Evolutionary conservation across 2,329 filamentous ascomycete genomes (phyloP), one percentile per base, ranked within the genome.

Genomic region (Ophiostoma piceae): DNA sequence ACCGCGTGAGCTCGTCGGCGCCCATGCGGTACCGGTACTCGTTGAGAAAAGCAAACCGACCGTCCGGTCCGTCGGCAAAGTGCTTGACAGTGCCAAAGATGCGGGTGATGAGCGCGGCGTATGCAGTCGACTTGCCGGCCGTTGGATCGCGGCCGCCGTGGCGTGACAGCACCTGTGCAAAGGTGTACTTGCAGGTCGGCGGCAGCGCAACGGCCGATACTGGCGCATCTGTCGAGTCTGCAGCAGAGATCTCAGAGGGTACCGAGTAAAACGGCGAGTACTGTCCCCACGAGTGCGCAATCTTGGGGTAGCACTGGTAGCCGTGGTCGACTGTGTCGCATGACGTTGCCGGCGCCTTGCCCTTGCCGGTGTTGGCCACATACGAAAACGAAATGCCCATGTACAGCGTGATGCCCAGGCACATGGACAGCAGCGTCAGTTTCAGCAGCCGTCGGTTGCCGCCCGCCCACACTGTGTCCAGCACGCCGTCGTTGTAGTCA

Each of bases 81-180:
- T 32, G 16, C 62, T 66, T 51, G 11, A 82, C 82, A 51, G 75
- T 77, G 64, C 77, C 77, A 71, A 94, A 88, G 72, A 97, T 90
- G 66, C 85, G 85, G 37, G 83, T 77, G 68, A 97, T 82, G 9
- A 91, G 83, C 5, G 81, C 78, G 54, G 82, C 84, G 79, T 96
- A 97, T 7, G 78, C 76, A 12, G 78, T 76, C 0, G 88, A 86
- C 81, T 94, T 96, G 73, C 82, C 81, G 12, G 80, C 76, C 0
- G 93, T 96, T 0, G 94, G 94, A 76, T 92, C 90, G 68, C 94
- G 87, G 51, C 92, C 91, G 66, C 93, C 94, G 77, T 97, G 94
- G 2, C 94, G 88, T 29, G 92, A 93, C 66, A 97, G 84, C 32
- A 94, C 82, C 75, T 94, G 90, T 0, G 85, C 94, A 78, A 96